A percentile compares a stretch with the other conserved stretches of the same genome.
Evolutionary conservation across 108 stramenopile species (phyloP).

Genomic region (Seminavis robusta): DNA sequence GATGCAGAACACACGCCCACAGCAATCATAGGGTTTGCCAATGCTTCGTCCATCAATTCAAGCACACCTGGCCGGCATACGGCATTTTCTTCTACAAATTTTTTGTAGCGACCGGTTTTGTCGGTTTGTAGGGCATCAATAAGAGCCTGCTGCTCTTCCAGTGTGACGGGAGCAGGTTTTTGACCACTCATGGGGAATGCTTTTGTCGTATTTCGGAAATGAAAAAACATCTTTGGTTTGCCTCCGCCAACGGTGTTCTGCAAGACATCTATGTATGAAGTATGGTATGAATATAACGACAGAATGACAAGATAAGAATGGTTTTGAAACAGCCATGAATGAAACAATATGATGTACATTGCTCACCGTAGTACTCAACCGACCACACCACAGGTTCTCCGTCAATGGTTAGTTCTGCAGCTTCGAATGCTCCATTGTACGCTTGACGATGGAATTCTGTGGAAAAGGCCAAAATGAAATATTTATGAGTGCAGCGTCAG

Average conservation of each 20-base stretch:
- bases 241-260: slow-evolving; percentile 93
- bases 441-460: slow-evolving; percentile 87
- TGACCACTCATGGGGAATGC: slow-evolving; percentile 1
- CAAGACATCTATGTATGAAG: slow-evolving; percentile 70
- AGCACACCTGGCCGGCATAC: slow-evolving; percentile 75
- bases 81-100: slow-evolving; percentile 68
- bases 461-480: too few species aligned
- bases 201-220: slow-evolving; percentile 62
- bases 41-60: slow-evolving; percentile 83
- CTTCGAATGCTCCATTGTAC: slow-evolving; percentile 84
- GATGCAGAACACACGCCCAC: slow-evolving; percentile 91
- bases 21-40: slow-evolving; percentile 67
- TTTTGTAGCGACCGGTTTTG: slow-evolving; percentile 85
- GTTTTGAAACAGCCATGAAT: not conserved
- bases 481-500: too few species aligned
- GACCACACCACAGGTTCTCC: slow-evolving; percentile 79
- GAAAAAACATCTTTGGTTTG: slow-evolving; percentile 86
- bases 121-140: slow-evolving; percentile 77
- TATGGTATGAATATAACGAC: not conserved
- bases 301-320: not conserved
- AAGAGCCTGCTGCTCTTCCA: slow-evolving; percentile 59
- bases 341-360: not conserved
- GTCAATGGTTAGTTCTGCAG: slow-evolving; percentile 51
- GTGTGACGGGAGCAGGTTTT: slow-evolving; percentile 43
- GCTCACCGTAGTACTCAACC: slow-evolving; percentile 34